Conservation (phyloP, 164 flowering plant genomes). For the Aristolochia fimbriata region DNA sequence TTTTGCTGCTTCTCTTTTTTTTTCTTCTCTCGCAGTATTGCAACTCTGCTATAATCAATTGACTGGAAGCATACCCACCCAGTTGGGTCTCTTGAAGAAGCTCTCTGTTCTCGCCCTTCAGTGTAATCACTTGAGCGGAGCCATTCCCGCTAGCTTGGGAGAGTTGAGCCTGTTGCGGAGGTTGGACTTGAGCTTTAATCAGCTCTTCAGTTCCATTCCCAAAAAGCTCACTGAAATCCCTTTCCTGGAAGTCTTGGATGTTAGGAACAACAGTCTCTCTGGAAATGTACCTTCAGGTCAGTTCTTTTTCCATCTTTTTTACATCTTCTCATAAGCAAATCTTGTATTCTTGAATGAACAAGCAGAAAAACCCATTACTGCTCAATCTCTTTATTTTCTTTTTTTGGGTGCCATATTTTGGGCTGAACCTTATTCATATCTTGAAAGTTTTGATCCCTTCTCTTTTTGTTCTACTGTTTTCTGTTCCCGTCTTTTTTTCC, state of each 20-base stretch:
- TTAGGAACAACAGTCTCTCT: conserved; percentile 74
- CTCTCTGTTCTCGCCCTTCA: conserved; percentile 71
- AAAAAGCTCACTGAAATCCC: conserved; percentile 48
- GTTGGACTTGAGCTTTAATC: conserved; percentile 81
- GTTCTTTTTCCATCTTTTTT: not conserved
- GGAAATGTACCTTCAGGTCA: conserved; percentile 81
- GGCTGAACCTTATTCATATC: too few relatives aligned
- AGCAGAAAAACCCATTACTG: too few relatives aligned
- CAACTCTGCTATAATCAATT: conserved; percentile 83
- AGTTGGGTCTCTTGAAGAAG: conserved; percentile 63
- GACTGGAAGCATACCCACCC: conserved; percentile 74
- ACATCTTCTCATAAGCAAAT: not conserved
- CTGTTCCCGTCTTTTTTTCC: not conserved
- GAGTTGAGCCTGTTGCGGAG: conserved; percentile 45
- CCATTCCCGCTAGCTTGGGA: conserved; percentile 88
- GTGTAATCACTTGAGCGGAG: conserved; percentile 57
- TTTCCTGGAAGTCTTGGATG: conserved; percentile 46
- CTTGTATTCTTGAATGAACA: too few relatives aligned
- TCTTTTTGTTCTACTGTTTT: not conserved
- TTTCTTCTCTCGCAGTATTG: conserved; percentile 40
- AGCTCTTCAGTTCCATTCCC: conserved; percentile 74
- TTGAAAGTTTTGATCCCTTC: not conserved
- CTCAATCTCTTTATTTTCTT: too few relatives aligned
- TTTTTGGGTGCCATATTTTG: too few relatives aligned
- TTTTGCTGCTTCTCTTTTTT: too few relatives aligned